These are phyloP conservation scores for Ganoderma leucocontextum DNA, from an alignment of 1,284 basidiomycete species.

Conservation along the genomic window DNA sequence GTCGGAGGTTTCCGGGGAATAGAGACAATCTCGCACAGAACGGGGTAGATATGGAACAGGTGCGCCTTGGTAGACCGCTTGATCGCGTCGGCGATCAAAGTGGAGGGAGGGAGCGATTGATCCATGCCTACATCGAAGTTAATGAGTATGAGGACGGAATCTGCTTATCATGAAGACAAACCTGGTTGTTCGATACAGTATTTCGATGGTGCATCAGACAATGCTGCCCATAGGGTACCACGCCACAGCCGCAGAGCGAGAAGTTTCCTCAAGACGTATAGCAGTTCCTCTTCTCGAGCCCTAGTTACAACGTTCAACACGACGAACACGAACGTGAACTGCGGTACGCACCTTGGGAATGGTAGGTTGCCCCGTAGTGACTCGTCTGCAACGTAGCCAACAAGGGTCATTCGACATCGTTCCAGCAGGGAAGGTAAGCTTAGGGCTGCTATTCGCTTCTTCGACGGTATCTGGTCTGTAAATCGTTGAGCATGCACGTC, in stretches of 20 bases:
- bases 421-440: conserved; percentile 75
- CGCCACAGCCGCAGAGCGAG: conserved; percentile 73
- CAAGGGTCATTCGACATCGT: conserved; percentile 75
- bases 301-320: conserved; percentile 48
- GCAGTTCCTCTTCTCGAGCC: conserved; percentile 87
- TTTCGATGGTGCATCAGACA: conserved; percentile 68
- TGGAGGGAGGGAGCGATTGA: conserved; percentile 52
- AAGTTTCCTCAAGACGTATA: conserved; percentile 86
- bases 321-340: too few relatives aligned
- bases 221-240: conserved; percentile 78
- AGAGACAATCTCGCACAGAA: conserved; percentile 81
- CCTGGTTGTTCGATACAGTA: conserved; percentile 63
- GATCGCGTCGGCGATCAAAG: conserved; percentile 70
- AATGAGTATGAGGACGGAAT: conserved; percentile 9
- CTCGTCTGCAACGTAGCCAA: conserved; percentile 84
- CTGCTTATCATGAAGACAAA: conserved; percentile 40
- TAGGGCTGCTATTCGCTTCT: conserved; percentile 75
- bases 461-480: conserved; percentile 64
- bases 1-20: conserved; percentile 70
- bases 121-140: conserved; percentile 51
- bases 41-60: conserved; percentile 84
- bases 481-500: not conserved
- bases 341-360: conserved; percentile 73
- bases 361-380: conserved; percentile 84
- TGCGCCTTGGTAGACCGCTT: conserved; percentile 80